Evolutionary conservation across 768 basidiomycete species (phyloP).

Genomic region (Lactifluus rugatus): DNA sequence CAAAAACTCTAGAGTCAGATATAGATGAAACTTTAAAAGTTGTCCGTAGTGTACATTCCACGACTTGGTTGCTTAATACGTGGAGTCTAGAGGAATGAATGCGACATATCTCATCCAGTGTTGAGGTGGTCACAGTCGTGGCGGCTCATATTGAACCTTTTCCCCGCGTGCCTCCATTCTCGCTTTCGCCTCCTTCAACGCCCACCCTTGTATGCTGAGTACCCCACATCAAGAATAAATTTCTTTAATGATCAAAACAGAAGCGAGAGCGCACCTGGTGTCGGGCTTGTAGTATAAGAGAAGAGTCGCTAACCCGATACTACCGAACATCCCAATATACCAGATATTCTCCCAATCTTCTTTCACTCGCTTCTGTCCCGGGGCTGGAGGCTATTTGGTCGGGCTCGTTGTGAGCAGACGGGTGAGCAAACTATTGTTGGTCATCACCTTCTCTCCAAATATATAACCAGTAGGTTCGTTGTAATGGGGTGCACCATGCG

Average conservation of each 20-base stretch:
- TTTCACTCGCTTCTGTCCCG: conserved; percentile 77
- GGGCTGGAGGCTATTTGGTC: conserved; percentile 50
- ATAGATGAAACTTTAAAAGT: conserved; percentile 10
- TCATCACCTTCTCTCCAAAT: conserved; percentile 78
- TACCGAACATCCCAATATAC: conserved; percentile 87
- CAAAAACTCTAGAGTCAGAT: conserved; percentile 4
- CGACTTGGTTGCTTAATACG: background rate
- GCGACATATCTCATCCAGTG: background rate
- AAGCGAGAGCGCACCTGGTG: conserved; percentile 56
- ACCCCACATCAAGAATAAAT: background rate
- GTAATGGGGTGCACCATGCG: conserved; percentile 64
- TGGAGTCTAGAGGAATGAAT: background rate
- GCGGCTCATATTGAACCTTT: conserved; percentile 58
- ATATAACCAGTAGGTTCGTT: conserved; percentile 84
- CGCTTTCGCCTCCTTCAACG: conserved; percentile 77
- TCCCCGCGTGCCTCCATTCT: conserved; percentile 93
- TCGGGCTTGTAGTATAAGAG: conserved; percentile 89
- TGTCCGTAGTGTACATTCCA: conserved; percentile 11
- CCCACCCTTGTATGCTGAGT: conserved; percentile 84
- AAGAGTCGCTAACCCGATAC: conserved; percentile 65
- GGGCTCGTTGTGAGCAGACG: background rate
- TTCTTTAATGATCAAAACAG: background rate
- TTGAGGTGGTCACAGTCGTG: background rate
- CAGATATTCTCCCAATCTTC: conserved; percentile 89
- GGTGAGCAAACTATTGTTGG: background rate